Base-by-base conservation (phyloP, 495 filamentous ascomycete genomes). In the Daldinia childiae region DNA sequence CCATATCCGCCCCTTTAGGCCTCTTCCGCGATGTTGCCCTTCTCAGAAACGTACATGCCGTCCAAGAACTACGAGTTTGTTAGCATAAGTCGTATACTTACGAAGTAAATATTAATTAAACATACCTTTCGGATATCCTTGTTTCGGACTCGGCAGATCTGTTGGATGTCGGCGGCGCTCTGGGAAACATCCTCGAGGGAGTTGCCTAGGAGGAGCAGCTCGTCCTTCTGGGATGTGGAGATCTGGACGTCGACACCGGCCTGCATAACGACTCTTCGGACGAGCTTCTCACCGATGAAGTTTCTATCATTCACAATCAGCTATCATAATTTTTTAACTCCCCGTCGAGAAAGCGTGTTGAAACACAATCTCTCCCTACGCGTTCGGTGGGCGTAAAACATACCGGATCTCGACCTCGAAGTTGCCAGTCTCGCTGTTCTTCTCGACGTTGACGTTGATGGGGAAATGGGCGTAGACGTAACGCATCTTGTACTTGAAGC, bases 401-500 rank as follows among this genome's bases (percentile, higher is more conserved):
- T 91, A 96, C 93, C 95, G 90, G 84, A 99, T 98, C 89, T 99
- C 96, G 82, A 99, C 91, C 83, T 97, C 92, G 79, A 79, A 90
- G 72, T 88, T 81, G 61, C 91, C 94, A 72, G 93, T 95, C 87
- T 98, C 94, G 75, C 82, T 81, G 88, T 96, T 95, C 91, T 96
- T 94, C 68, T 98, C 93, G 74, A 99, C 84, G 87, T 98, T 98
- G 82, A 99, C 95, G 88, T 98, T 99, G 93, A 99, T 99, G 81
- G 95, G 95, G 82, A 99, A 99, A 90, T 99, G 95, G 77, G 95
- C 95, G 83, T 99, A 99, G 85, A 99, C 95, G 85, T 99, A 99
- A 74, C 95, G 92, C 95, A 99, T 98, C 92, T 98, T 99, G 92
- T 99, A 99, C 87, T 95, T 95, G 92, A 92, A 99, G 69, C 95